Percentiles rank a stretch among this genome's conserved stretches.
phyloP scores from a whole-genome alignment of 2,329 filamentous ascomycete species.

The Calonectria hongkongensis region DNA sequence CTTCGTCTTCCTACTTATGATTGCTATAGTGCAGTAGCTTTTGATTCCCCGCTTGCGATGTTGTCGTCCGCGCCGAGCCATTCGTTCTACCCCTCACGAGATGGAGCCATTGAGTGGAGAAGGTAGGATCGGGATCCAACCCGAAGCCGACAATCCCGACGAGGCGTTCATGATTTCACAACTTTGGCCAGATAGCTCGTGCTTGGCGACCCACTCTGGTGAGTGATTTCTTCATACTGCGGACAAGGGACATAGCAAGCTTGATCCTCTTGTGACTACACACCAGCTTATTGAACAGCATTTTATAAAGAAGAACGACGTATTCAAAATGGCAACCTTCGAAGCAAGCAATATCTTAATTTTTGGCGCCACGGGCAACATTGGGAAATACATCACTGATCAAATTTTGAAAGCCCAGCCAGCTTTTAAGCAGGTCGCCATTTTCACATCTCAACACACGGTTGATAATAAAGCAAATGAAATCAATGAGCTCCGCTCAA shows the following conservation, averaged over 20 bases:
- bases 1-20: neutral
- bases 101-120: constrained; percentile 4
- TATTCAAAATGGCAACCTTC: constrained; percentile 44
- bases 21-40: too few relatives aligned
- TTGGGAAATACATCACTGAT: constrained; percentile 64
- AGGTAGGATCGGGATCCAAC: neutral
- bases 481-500: constrained; percentile 49
- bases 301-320: neutral
- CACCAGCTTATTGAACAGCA: neutral
- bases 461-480: constrained; percentile 45
- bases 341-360: constrained; percentile 49
- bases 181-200: neutral
- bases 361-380: constrained; percentile 64
- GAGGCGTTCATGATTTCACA: constrained; percentile 13
- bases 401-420: constrained; percentile 60
- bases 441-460: constrained; percentile 57
- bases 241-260: neutral
- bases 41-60: too few relatives aligned
- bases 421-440: constrained; percentile 57
- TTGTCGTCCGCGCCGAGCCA: too few relatives aligned
- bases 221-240: constrained; percentile 1
- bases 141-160: constrained; percentile 3
- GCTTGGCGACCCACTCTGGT: constrained; percentile 2
- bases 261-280: neutral
- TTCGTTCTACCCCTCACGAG: neutral